Percentiles rank a stretch among this genome's conserved stretches.
These are phyloP conservation scores for Kwoniella newhampshirensis DNA, from an alignment of 768 basidiomycete genomes.

Conservation along the genomic window DNA sequence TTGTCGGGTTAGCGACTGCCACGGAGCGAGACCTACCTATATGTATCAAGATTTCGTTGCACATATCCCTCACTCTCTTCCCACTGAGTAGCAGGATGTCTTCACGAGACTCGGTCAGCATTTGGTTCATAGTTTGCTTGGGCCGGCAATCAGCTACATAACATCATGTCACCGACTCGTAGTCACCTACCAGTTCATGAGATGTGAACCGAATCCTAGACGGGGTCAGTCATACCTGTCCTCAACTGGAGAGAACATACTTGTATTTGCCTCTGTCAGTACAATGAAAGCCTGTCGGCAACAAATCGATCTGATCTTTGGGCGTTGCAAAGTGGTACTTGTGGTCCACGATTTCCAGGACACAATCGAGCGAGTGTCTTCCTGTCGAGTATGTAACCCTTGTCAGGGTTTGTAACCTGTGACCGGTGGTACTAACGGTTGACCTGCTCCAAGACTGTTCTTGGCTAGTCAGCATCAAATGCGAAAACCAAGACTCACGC, in stretches of 20 bases:
- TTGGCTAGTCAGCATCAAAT: background rate
- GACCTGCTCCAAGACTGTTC: slow-evolving; percentile 4
- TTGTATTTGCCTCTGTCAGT: slow-evolving; percentile 36
- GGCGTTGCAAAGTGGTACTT: slow-evolving; percentile 30
- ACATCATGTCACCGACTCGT: too few relatives aligned
- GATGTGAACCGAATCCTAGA: slow-evolving; percentile 72
- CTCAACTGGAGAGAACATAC: slow-evolving; percentile 11
- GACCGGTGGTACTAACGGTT: too few relatives aligned
- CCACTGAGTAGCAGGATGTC: slow-evolving; percentile 85
- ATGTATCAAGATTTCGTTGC: slow-evolving; percentile 66
- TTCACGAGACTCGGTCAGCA: slow-evolving; percentile 87
- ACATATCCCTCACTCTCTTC: slow-evolving; percentile 75
- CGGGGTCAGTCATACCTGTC: background rate
- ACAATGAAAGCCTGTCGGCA: slow-evolving; percentile 31
- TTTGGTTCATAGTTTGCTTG: slow-evolving; percentile 81
- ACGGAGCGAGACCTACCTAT: slow-evolving; percentile 59
- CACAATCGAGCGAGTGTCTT: slow-evolving; percentile 22
- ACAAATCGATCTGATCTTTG: slow-evolving; percentile 24
- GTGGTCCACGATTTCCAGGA: slow-evolving; percentile 17
- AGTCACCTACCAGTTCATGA: slow-evolving; percentile 68
- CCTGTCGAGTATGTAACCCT: too few relatives aligned
- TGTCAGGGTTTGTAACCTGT: too few relatives aligned
- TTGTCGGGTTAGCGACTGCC: slow-evolving; percentile 17
- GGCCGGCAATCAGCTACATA: slow-evolving; percentile 3
- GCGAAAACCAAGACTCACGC: slow-evolving; percentile 23